These are phyloP conservation scores for Boletus pseudo-olivaceus DNA, from an alignment of 768 basidiomycete species.

Conservation along the genomic window DNA sequence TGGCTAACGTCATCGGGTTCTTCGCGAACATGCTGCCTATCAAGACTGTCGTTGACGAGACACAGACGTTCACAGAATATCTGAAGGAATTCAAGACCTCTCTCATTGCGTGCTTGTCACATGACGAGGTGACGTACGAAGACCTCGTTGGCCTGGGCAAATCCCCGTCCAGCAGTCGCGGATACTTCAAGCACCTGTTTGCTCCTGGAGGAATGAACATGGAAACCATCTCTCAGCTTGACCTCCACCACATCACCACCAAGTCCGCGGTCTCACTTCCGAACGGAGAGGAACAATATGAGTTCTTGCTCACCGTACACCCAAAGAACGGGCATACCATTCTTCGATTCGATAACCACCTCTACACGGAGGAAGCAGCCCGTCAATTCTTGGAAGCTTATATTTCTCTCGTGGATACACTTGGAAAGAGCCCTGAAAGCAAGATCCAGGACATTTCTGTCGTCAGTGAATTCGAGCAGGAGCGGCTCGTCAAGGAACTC, in stretches of 20 bases:
- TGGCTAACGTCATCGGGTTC: constrained; percentile 28
- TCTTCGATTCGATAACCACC: constrained; percentile 29
- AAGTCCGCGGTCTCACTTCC: constrained; percentile 23
- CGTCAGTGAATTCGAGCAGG: constrained; percentile 12
- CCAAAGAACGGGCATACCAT: constrained; percentile 22
- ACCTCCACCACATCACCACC: constrained; percentile 10
- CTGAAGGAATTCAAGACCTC: constrained; percentile 21
- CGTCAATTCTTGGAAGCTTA: constrained; percentile 31
- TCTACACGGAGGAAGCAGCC: constrained; percentile 27
- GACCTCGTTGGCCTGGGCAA: constrained; percentile 28
- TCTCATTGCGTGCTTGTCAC: constrained; percentile 19
- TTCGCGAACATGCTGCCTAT: constrained; percentile 31
- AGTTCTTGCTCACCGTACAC: constrained; percentile 25
- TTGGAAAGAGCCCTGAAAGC: constrained; percentile 10
- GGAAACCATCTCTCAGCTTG: constrained; percentile 23
- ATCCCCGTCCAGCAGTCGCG: constrained; percentile 20
- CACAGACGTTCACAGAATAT: constrained; percentile 24
- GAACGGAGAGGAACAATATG: constrained; percentile 27
- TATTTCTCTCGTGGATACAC: constrained; percentile 26
- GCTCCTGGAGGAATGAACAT: constrained; percentile 29
- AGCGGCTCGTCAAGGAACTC: constrained; percentile 23
- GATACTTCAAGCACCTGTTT: constrained; percentile 33
- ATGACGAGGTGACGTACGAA: constrained; percentile 31
- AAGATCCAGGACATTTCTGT: constrained; percentile 20
- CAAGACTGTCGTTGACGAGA: constrained; percentile 26